Evolutionary conservation across 352 stramenopile genomes (phyloP).

Genomic region (Phytophthora pinifolia): DNA sequence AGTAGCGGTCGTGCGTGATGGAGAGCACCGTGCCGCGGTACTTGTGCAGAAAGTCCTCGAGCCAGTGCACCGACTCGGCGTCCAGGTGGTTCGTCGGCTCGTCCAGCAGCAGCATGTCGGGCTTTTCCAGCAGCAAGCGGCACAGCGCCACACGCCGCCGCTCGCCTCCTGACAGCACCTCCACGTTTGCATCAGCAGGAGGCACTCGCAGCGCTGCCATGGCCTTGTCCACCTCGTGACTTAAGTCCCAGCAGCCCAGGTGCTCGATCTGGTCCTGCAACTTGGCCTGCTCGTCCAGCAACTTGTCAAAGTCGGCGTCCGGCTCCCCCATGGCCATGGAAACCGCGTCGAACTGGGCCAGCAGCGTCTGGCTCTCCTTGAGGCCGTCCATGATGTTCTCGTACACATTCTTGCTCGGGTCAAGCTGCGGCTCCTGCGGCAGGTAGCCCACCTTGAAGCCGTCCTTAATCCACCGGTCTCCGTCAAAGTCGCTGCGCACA

Average conservation of each 20-base stretch:
- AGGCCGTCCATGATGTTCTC: slow-evolving; percentile 91
- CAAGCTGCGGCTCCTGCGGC: slow-evolving; percentile 83
- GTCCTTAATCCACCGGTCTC: slow-evolving; percentile 87
- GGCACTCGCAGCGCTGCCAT: slow-evolving; percentile 82
- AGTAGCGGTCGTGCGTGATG: slow-evolving; percentile 99
- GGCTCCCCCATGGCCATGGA: slow-evolving; percentile 90
- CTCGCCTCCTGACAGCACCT: slow-evolving; percentile 91
- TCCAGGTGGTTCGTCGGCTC: slow-evolving; percentile 99
- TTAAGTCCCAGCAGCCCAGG: slow-evolving; percentile 82
- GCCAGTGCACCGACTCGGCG: slow-evolving; percentile 95
- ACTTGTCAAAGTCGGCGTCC: slow-evolving; percentile 87
- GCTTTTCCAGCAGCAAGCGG: slow-evolving; percentile 94
- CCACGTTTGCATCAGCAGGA: slow-evolving; percentile 60
- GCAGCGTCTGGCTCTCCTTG: slow-evolving; percentile 78
- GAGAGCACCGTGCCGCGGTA: slow-evolving; percentile 97
- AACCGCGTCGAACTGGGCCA: slow-evolving; percentile 84
- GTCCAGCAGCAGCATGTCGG: slow-evolving; percentile 96
- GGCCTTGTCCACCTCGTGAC: slow-evolving; percentile 80
- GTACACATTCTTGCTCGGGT: slow-evolving; percentile 85
- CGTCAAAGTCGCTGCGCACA: slow-evolving; percentile 85
- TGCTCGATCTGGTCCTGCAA: slow-evolving; percentile 88
- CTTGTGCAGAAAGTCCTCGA: slow-evolving; percentile 96
- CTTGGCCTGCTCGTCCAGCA: slow-evolving; percentile 85
- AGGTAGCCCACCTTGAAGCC: slow-evolving; percentile 88
- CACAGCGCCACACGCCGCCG: slow-evolving; percentile 95